Evolutionary conservation across 2,329 filamentous ascomycete species (phyloP), one percentile per base, ranked within the genome.

Genomic region (Aspergillus sergii): DNA sequence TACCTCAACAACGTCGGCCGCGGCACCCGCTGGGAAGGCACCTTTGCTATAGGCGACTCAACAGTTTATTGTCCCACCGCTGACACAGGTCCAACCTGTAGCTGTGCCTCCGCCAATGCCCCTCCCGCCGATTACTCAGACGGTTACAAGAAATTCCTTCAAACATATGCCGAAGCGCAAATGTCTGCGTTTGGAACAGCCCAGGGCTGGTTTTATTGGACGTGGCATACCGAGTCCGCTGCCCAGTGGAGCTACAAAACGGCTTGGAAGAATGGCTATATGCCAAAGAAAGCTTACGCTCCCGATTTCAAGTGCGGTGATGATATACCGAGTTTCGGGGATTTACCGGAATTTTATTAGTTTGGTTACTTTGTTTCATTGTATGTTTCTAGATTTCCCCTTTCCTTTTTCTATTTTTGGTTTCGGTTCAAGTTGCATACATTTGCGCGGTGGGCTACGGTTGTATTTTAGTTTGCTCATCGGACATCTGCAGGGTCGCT

Each of bases 181-280:
- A 99, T 99, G 92, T 85, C 90, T 71, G 92, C 89, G 63, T 99
- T 98, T 74, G 94, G 98, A 78, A 89, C 90, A 66, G 93, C 92
- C 7, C 95, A 91, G 90, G 95, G 95, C 56, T 99, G 95, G 95
- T 97, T 96, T 81, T 99, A 99, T 80, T 99, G 95, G 95, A 98
- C 94, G 39, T 96, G 95, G 94, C 88, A 93, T 79, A 97, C 94
- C 34, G 94, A 98, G 82, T 84, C 80, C 68, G 89, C 91, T 56
- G 84, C 89, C 64, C 93, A 97, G 80, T 99, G 95, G 95, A 97
- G 93, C 76, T 81, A 79, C 55, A 75, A 72, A 11, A 75, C 74
- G 2, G 76, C 74, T 0, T 97, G 95, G 82, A 89, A 94, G 78
- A 84, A 88, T 67, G 94, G 93, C 0, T 82, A 94, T 55, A 78